Conservation (phyloP, 139 green algal species). For the Haematococcus sp. region DNA sequence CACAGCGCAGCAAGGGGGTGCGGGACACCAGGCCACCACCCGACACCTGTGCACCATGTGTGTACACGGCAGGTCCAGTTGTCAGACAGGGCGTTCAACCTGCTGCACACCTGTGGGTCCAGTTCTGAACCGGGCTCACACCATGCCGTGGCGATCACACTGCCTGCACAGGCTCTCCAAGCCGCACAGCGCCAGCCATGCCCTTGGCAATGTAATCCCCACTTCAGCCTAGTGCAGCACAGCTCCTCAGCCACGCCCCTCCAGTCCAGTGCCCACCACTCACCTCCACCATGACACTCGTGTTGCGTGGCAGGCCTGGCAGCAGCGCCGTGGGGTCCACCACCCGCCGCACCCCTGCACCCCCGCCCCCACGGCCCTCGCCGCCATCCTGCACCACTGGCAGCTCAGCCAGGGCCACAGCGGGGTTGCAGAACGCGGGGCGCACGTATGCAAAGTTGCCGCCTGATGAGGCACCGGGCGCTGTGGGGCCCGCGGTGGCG, state of each 20-base stretch:
- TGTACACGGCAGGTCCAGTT: too few relatives aligned
- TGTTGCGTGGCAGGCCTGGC: neutral
- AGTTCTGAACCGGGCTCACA: too few relatives aligned
- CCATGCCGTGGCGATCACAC: too few relatives aligned
- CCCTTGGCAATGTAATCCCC: too few relatives aligned
- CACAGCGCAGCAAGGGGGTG: neutral
- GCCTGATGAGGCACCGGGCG: neutral
- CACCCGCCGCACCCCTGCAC: neutral
- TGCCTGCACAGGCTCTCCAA: too few relatives aligned
- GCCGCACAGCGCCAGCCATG: too few relatives aligned
- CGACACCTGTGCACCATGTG: neutral
- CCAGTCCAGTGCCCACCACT: too few relatives aligned
- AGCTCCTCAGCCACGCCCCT: too few relatives aligned
- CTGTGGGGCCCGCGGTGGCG: neutral
- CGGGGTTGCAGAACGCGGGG: neutral
- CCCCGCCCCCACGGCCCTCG: neutral
- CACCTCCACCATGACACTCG: slow-evolving; percentile 10
- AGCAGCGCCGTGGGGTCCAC: neutral
- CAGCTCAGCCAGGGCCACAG: neutral
- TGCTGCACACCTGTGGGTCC: too few relatives aligned
- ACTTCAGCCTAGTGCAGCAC: too few relatives aligned
- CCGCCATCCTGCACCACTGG: neutral
- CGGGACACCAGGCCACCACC: neutral
- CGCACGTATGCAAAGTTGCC: slow-evolving; percentile 11
- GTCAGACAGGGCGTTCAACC: too few relatives aligned